Evolutionary conservation across 768 basidiomycete species (phyloP).

Genomic region (Agaricus subrufescens): DNA sequence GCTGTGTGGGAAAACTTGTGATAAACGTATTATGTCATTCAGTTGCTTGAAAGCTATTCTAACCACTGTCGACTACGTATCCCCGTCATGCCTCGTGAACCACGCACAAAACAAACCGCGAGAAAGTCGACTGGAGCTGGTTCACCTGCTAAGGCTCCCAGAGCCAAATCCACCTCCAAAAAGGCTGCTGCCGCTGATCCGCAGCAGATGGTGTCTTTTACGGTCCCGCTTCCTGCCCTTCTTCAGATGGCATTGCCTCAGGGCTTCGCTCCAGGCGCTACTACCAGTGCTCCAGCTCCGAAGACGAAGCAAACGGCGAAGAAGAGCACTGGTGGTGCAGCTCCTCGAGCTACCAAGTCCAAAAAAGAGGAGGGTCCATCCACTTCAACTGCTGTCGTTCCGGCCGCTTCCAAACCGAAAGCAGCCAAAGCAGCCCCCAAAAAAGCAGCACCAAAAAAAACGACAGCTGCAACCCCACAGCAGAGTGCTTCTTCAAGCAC

Average conservation of each 20-base stretch:
- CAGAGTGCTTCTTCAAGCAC: neutral
- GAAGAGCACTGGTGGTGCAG: neutral
- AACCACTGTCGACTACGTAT: neutral
- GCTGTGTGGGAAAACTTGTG: no score
- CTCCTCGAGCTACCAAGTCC: neutral
- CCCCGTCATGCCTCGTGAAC: neutral
- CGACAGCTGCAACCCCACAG: neutral
- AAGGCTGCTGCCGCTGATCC: neutral
- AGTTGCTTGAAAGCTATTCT: neutral
- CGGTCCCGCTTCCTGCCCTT: neutral
- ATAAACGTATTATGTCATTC: no score
- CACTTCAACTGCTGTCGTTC: neutral
- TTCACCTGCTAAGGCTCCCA: neutral
- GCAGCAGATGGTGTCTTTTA: neutral
- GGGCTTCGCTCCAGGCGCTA: neutral
- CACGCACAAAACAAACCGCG: neutral
- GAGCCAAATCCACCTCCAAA: neutral
- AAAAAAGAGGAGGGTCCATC: neutral
- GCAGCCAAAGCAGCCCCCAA: no score
- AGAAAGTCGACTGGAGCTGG: neutral
- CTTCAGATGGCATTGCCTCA: neutral
- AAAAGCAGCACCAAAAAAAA: neutral
- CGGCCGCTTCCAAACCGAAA: neutral
- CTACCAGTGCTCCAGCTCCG: neutral
- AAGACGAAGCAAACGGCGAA: neutral